A percentile compares a stretch with the other conserved stretches of the same genome.
phyloP scores from a whole-genome alignment of 768 basidiomycete species.

The Mycena filopes region DNA sequence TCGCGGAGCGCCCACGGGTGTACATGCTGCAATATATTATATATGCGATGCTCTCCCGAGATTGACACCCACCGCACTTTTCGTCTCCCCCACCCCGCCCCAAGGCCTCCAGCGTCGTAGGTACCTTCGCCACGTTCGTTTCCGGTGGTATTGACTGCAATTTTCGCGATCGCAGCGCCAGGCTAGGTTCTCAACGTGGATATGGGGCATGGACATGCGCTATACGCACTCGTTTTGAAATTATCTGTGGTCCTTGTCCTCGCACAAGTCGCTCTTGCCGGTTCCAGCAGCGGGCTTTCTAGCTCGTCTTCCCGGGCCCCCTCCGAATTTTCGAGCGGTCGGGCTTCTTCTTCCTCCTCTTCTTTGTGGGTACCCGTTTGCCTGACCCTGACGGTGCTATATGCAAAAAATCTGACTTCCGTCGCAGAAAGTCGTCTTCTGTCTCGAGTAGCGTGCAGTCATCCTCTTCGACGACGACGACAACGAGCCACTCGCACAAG shows the following conservation, averaged over 20 bases:
- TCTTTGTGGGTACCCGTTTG: neutral
- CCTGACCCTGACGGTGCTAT: neutral
- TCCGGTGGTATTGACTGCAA: too few species aligned
- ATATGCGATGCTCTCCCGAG: too few species aligned
- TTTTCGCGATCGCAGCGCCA: too few species aligned
- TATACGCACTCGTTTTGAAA: constrained; percentile 16
- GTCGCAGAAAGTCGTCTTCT: neutral
- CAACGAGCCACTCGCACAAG: too few species aligned
- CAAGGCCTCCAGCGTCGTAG: too few species aligned
- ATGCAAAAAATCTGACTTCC: neutral
- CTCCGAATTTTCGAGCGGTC: neutral
- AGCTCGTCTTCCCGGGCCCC: neutral
- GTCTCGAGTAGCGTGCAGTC: too few species aligned
- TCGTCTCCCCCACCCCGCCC: too few species aligned
- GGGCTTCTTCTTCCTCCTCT: neutral
- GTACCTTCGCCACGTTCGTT: too few species aligned
- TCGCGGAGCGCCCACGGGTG: too few species aligned
- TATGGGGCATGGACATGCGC: constrained; percentile 21
- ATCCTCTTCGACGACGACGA: too few species aligned
- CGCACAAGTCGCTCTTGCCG: constrained; percentile 3
- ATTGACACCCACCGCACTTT: too few species aligned
- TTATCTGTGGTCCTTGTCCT: constrained; percentile 6
- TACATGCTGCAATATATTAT: too few species aligned
- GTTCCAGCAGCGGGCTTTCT: neutral
- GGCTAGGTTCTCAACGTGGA: constrained; percentile 4